Base-by-base conservation (phyloP, 225 moss, liverwort and hornwort species). In the Bryoerythrophyllum caledonicum region DNA sequence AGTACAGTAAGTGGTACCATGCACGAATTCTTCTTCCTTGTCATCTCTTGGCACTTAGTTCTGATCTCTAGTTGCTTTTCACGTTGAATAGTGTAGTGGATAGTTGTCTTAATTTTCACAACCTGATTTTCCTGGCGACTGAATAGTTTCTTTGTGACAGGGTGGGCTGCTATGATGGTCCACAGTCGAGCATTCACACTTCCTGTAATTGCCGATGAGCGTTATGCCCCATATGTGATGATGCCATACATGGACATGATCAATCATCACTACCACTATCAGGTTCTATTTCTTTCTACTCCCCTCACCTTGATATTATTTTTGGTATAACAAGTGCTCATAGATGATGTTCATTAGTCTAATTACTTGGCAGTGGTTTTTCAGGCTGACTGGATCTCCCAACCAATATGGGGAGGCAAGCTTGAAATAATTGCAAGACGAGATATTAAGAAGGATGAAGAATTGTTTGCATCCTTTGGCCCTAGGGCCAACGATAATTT, bases 171-270 rank as follows among this genome's bases (percentile, higher is more conserved):
- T 14, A 76, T 94, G 52, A 96, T 96, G 92, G 92, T 94, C 49
- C 96, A 96, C 68, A 96, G 96, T 81, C 89, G 96, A 81, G 96
- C 96, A 79, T 96, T 96, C 68, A 96, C 96, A 63, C 91, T 94
- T 60, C 96, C 96, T 58, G 94, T 96, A 51, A 77, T 82, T 72
- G 69, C 70, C 70, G 90, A 92, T 77, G 92, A 96, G 59, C 85
- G 87, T 72, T 96, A 91, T 65, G 94, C 91, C 56, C 92, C 90
- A 34, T 96, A 94, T 73, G 96, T 96, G 78, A 88, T 96, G 70
- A 96, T 96, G 96, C 96, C 96, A 25, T 94, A 92, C 83, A 96
- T 96, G 94, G 96, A 96, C 77, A 96, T 96, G 94, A 94, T 96
- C 80, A 96, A 96, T 63, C 96, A 96, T 83, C 96, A 96, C 78